Evolutionary conservation across 139 green algal species (phyloP), one percentile per base, ranked within the genome.

Genomic region (Trebouxia sp.): DNA sequence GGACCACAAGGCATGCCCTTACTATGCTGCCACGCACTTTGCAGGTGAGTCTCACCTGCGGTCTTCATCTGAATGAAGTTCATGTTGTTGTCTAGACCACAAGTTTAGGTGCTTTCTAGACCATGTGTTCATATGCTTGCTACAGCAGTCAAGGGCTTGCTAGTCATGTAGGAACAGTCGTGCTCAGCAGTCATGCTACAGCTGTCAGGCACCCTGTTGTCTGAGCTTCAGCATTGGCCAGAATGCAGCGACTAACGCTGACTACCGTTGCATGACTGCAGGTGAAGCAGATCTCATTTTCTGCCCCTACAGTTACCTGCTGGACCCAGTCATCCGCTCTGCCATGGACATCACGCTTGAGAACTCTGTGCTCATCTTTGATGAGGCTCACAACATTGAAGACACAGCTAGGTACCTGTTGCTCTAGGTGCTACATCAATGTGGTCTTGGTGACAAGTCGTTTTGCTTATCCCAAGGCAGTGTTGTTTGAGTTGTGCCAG

Each of bases 301-400:
- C 89, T 94, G 90, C 76, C 96, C 96, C 20, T 98, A 99, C 91
- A 94, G 79, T 55, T 97, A 96, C 86, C 80, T 98, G 11, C 32
- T 92, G 43, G 89, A 94, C 80, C 93, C 91, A 3, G 85, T 92
- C 35, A 87, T 98, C 45, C 85, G 92, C 5, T 42, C 75, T 8
- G 81, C 91, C n/a, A 91, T 98, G 89, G 77, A 89, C 4, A 82
- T 99, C 20, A 83, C 94, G 10, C 56, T 96, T 24, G 58, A 86
- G 6, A 87, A 87, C 62, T 78, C 86, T 38, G 85, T 98, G 37
- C 81, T 99, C 15, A 96, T 98, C 11, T 95, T 98, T 56, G 96
- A 99, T 80, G 96, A 99, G 86, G 96, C 94, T 11, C 96, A 99
- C 91, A 98, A 98, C 87, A 98, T 98, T 26, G 95, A 98, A 88